Evolutionary conservation across 106 monocot species (phyloP).

Genomic region (Platanthera guangdongensis): DNA sequence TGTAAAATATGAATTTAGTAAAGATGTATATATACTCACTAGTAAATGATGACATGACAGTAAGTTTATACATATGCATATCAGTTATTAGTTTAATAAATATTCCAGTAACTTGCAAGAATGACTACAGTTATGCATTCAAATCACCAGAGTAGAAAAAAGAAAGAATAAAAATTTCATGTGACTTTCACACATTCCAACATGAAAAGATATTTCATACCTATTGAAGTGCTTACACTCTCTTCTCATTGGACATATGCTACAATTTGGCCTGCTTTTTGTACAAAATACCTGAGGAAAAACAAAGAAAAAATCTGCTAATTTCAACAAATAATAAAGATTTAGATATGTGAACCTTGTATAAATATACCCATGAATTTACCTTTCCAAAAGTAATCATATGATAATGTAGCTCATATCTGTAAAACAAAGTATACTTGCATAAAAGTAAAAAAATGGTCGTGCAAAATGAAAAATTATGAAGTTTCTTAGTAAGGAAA

Average conservation of each 20-base stretch:
- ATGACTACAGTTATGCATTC: not conserved
- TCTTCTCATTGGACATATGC: constrained; percentile 15
- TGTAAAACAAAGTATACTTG: constrained; percentile 16
- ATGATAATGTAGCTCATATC: constrained; percentile 94
- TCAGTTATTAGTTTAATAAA: not conserved
- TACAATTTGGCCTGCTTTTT: constrained; percentile 18
- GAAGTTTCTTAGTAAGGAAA: not conserved
- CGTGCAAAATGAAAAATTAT: not conserved
- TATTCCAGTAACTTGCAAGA: not conserved
- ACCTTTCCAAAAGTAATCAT: constrained; percentile 99
- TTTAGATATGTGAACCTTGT: not conserved
- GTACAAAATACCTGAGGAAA: constrained; percentile 18
- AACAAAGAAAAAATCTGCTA: not conserved
- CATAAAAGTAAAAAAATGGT: constrained; percentile 6
- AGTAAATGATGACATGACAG: too few species aligned
- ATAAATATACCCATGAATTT: not conserved
- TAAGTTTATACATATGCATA: too few species aligned
- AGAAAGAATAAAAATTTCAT: not conserved
- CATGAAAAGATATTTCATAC: not conserved
- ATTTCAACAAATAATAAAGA: not conserved
- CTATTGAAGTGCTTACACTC: constrained; percentile 19
- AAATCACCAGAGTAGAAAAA: not conserved
- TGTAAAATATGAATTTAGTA: not conserved
- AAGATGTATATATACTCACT: not conserved
- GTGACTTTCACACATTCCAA: not conserved